A percentile compares a stretch with the other conserved stretches of the same genome.
phyloP scores from a whole-genome alignment of 73 alveolate genomes.

The Tetrahymena borealis region DNA sequence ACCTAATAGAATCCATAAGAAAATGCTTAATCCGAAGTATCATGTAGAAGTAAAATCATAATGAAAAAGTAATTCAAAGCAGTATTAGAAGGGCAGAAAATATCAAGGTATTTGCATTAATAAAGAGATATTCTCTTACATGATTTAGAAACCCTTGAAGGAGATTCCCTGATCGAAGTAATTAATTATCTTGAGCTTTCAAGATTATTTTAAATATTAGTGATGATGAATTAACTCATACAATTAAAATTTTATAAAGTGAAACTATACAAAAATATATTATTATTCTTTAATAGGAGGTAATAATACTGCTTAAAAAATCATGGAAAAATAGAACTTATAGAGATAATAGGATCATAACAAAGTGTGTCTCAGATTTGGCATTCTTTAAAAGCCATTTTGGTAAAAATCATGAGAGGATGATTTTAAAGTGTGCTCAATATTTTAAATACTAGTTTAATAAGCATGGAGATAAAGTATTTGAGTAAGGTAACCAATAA shows the following conservation, averaged over 20 bases:
- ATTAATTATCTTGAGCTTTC: no score
- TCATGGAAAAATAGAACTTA: neutral
- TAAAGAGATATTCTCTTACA: no score
- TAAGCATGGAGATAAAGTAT: neutral
- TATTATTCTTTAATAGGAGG: neutral
- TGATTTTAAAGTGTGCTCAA: neutral
- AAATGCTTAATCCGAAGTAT: no score
- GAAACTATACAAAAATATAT: neutral
- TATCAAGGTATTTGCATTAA: no score
- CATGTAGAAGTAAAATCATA: no score
- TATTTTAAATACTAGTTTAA: neutral
- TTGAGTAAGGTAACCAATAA: neutral
- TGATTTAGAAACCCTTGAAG: no score
- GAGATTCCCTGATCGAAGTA: no score
- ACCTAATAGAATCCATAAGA: no score
- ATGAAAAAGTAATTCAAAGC: no score
- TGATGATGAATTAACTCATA: neutral
- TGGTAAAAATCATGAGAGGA: neutral
- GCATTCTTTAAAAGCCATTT: neutral
- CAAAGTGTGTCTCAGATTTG: neutral
- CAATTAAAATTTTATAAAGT: neutral
- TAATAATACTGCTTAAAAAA: neutral
- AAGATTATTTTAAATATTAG: no score
- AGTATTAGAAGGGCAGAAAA: no score
- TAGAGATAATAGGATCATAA: neutral